phyloP scores from a whole-genome alignment of 345 rosid species.

The Aegle marmelos region DNA sequence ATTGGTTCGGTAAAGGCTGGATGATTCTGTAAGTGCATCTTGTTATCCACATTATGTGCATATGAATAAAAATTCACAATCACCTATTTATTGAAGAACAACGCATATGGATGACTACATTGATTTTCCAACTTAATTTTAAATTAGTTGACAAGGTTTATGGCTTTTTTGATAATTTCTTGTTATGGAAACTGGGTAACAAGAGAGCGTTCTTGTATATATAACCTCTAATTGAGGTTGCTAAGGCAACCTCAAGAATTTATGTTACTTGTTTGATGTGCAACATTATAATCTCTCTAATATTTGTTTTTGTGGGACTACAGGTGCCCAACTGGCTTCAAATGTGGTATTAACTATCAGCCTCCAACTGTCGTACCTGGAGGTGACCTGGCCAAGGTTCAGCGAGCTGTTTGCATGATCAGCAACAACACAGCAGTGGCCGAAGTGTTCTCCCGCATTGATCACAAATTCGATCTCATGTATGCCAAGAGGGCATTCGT shows the following conservation, averaged over 20 bases:
- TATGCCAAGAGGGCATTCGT: constrained; percentile 66
- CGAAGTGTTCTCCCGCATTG: constrained; percentile 61
- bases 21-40: background rate
- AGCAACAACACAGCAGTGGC: constrained; percentile 76
- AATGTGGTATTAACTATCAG: constrained; percentile 65
- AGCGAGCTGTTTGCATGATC: constrained; percentile 70
- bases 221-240: background rate
- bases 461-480: constrained; percentile 71
- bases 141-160: no score
- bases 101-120: no score
- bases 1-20: background rate
- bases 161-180: no score
- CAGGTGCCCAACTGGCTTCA: constrained; percentile 74
- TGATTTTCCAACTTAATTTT: no score
- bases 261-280: background rate
- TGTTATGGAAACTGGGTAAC: no score
- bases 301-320: background rate
- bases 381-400: constrained; percentile 66
- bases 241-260: background rate
- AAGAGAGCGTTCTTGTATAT: no score
- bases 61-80: background rate
- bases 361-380: constrained; percentile 69
- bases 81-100: background rate
- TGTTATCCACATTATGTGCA: background rate
- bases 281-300: background rate